Evolutionary conservation across 2,329 filamentous ascomycete genomes (phyloP), one percentile per base, ranked within the genome.

Genomic region (Calonectria hawksworthii): DNA sequence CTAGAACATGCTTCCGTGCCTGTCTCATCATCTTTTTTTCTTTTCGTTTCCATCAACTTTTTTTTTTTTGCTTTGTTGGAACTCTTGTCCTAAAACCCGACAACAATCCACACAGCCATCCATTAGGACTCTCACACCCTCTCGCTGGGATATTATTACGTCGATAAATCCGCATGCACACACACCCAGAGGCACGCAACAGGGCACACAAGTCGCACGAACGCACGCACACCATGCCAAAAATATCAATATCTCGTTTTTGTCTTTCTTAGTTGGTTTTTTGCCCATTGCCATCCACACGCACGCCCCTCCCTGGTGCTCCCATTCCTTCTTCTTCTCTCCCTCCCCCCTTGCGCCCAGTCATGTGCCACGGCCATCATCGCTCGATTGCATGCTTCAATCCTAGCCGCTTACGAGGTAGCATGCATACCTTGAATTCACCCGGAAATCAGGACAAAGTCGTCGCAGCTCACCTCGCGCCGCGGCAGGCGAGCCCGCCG

Each of bases 391-490:
- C 38, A 52, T 32, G 50, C 59, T 32, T 36, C 59, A 34, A 66
- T 61, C 52, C 30, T 51, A 66, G 67, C 38, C 30, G 41, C 50
- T 73, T 44, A 67, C 41, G 61, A 52, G 50, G 72, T 67, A 28
- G 72, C 41, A 73, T 73, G 66, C 66, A 66, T 65, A 23, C 44
- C 70, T 68, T 26, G 44, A 47, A 73, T 73, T 73, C 71, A 73
- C 52, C 66, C 71, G 51, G 50, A 66, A 56, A 32, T 30, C 59
- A 70, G 59, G 61, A 41, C 50, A 61, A 73, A 70, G 38, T 52
- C 59, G 54, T 65, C 44, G 59, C 32, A 32, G 28, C 34, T 44
- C 54, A 47, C 44, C 28, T 50, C 30, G 26, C 59, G 44, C 32
- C 36, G 30, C n/a, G 52, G 44, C 70, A 38, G 52, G 64, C 63